Base-by-base conservation (phyloP, 352 stramenopile genomes). In the Blastocystis sp. region DNA sequence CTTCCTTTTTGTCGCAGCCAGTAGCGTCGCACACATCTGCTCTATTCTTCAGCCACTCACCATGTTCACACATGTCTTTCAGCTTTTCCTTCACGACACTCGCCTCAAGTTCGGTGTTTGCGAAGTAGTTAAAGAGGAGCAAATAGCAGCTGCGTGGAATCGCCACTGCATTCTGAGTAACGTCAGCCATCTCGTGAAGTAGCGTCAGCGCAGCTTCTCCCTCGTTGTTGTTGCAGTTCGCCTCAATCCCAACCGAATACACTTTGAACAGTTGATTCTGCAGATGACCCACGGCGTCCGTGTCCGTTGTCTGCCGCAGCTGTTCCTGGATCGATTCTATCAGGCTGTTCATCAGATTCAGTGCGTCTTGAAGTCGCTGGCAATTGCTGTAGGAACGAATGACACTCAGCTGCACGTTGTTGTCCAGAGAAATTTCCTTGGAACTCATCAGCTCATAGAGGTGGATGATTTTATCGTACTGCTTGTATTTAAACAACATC, bases 391-490 rank as follows among this genome's bases (percentile, higher is more conserved):
- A 81, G 34, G 70, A 81, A 37, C 70, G 70, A 65, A 81, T 62
- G 2, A 81, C 45, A 34, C 37, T 65, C 13, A 81, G 70, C 16
- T 62, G 34, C n/a, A 81, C 43, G 55, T 65, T 81, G 13, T 24
- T 43, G 43, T 64, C 43, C 4, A 81, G 13, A 24, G 20, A 11
- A 34, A 81, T 64, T 4, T 0, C 26, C 43, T 63, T 81, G 7
- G 20, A 47, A 3, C 30, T 24, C 34, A 81, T 62, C 18, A 81
- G 8, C 24, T 7, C 16, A 26, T 63, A 81, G 30, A 81, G 30
- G n/a, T 81, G 11, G 50, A 81, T 81, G n/a, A 81, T 81, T 6
- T 81, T 81, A n/a, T 81, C 55, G 43, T 81, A 81, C 45, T 81
- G 70, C 43, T 81, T 81, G 70, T 81, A 81, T 24, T 64, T 81